Conservation (phyloP, 2,329 filamentous ascomycete species). For the Seiridium cupressi region DNA sequence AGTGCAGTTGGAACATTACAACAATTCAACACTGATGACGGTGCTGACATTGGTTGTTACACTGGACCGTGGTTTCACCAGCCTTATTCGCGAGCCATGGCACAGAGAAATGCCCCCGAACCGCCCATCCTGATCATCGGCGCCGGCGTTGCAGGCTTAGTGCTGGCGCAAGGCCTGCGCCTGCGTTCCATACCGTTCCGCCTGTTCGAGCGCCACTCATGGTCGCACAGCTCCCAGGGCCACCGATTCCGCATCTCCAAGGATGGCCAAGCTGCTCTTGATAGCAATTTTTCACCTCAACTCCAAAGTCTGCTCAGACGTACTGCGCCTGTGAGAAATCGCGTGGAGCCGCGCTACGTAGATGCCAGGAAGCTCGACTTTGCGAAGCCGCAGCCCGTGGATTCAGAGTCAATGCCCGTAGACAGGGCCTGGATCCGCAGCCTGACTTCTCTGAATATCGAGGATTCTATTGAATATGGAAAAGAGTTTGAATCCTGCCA, state of each 20-base stretch:
- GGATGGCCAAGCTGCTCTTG: slow-evolving; percentile 20
- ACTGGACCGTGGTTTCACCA: too few relatives aligned
- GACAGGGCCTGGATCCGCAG: slow-evolving; percentile 29
- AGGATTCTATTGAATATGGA: slow-evolving; percentile 26
- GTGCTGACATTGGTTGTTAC: too few relatives aligned
- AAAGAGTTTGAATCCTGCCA: slow-evolving; percentile 25
- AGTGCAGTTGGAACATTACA: too few relatives aligned
- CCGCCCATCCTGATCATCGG: slow-evolving; percentile 36
- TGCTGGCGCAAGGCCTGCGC: slow-evolving; percentile 30
- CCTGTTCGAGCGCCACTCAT: slow-evolving; percentile 25
- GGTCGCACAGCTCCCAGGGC: slow-evolving; percentile 19
- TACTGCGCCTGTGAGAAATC: slow-evolving; percentile 17
- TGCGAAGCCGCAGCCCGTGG: slow-evolving; percentile 13
- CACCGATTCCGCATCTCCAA: slow-evolving; percentile 28
- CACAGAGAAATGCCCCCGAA: too few relatives aligned
- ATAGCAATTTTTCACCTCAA: slow-evolving; percentile 21
- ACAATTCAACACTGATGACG: too few relatives aligned
- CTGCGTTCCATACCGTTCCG: slow-evolving; percentile 26
- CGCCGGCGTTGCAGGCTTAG: slow-evolving; percentile 42
- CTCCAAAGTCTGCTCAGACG: slow-evolving; percentile 17
- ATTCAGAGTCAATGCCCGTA: slow-evolving; percentile 18
- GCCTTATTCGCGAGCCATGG: too few relatives aligned
- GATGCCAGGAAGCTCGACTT: slow-evolving; percentile 21
- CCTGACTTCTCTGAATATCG: slow-evolving; percentile 20
- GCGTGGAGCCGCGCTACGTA: slow-evolving; percentile 24